Conservation (phyloP, 108 stramenopile species). For the Seminavis robusta region DNA sequence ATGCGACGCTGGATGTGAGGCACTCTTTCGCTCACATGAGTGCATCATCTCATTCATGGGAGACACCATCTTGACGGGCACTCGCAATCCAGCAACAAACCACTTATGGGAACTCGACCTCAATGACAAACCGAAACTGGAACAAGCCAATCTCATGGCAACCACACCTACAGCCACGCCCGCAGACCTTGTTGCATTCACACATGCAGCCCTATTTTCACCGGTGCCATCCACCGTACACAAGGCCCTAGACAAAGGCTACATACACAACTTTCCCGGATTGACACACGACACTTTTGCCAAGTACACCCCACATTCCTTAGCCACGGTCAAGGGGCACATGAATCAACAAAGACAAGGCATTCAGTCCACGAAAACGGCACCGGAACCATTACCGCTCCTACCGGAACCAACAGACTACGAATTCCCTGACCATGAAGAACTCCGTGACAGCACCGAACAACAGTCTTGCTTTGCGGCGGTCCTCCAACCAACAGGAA, state of each 20-base stretch:
- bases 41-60: background rate
- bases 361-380: slow-evolving; percentile 24
- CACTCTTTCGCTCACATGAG: background rate
- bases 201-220: slow-evolving; percentile 29
- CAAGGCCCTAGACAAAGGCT: slow-evolving; percentile 11
- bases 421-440: too few relatives aligned
- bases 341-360: slow-evolving; percentile 18
- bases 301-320: slow-evolving; percentile 11
- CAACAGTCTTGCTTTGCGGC: slow-evolving; percentile 12
- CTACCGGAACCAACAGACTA: too few relatives aligned
- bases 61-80: background rate
- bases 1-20: slow-evolving; percentile 19
- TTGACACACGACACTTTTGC: background rate
- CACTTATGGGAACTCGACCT: too few relatives aligned
- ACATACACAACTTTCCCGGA: slow-evolving; percentile 14
- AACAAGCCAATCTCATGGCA: background rate
- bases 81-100: background rate
- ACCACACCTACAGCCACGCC: background rate
- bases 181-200: slow-evolving; percentile 16
- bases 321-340: slow-evolving; percentile 28
- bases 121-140: too few relatives aligned
- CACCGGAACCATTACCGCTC: too few relatives aligned
- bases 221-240: slow-evolving; percentile 21
- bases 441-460: too few relatives aligned
- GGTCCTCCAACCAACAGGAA: slow-evolving; percentile 10